Evolutionary conservation across 2,329 filamentous ascomycete species (phyloP), one percentile per base, ranked within the genome.

Genomic region (Fusarium tupiense): DNA sequence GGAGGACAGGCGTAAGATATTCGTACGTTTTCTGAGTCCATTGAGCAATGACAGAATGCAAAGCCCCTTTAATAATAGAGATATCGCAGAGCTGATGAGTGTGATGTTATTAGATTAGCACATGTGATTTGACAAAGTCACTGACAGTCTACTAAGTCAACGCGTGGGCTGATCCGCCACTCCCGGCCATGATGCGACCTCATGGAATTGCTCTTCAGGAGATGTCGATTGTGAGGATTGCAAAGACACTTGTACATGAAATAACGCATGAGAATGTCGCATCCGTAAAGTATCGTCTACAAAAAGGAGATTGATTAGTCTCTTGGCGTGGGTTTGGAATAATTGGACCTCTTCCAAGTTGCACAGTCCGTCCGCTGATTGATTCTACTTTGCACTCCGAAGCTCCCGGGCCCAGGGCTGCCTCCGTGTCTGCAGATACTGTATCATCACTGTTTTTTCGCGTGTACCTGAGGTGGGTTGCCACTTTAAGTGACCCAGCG

Each of bases 141-240:
- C 52, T 50, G 24, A 50, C 20, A 50, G 62, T 47, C 37, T 49
- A 56, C 33, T 16, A 35, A 35, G 33, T 35, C 1, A 35, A 66
- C 66, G 58, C 35, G 50, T 75, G 72, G 72, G 69, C 72, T 75
- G 72, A 75, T 75, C 68, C 53, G 61, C 69, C 60, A 65, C 50
- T 61, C 61, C 50, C 52, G 41, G 38, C 22, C 72, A 70, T 75
- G 72, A 73, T 75, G 68, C 50, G 65, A 75, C 64, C 49, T 70
- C 16, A 33, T 59, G 66, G 49, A 63, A 71, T 54, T 46, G 49
- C 46, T 49, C 37, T 58, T 69, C 54, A 57, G 61, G 54, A 59
- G 58, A 53, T 14, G 33, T 10, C 46, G 41, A 46, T 41, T 24
- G 7, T 53, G 10, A 33, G 38, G 26, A 54, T 31, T n/a, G 31